Conservation (phyloP, 345 rosid species). For the Lepidium sativum region DNA sequence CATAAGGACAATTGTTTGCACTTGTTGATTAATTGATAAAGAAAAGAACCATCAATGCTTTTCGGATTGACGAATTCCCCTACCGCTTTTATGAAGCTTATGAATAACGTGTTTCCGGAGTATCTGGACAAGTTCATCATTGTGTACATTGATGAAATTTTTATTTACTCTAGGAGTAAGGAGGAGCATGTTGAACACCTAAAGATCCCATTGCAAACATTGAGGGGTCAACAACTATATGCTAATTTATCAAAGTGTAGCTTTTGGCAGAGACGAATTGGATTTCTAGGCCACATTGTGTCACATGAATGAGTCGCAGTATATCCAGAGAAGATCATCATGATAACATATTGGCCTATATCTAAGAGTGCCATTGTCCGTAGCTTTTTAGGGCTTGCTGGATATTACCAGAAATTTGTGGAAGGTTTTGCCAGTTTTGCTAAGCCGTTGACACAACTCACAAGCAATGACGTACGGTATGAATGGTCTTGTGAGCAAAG, state of each 20-base stretch:
- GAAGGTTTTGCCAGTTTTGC: too few species aligned
- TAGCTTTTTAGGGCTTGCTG: neutral
- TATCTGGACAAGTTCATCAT: neutral
- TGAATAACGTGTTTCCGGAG: neutral
- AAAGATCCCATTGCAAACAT: neutral
- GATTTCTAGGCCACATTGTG: neutral
- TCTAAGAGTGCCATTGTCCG: neutral
- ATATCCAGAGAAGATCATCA: neutral
- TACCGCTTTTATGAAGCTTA: neutral
- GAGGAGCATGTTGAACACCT: neutral
- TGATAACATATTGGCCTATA: neutral
- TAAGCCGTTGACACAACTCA: too few species aligned
- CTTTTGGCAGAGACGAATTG: neutral
- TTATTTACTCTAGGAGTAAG: neutral
- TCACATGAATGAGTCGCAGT: neutral
- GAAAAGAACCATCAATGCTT: too few species aligned
- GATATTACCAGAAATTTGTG: too few species aligned
- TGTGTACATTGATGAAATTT: neutral
- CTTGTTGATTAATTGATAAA: too few species aligned
- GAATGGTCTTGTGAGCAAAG: too few species aligned
- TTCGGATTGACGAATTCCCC: neutral
- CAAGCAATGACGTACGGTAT: too few species aligned
- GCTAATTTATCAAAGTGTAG: neutral
- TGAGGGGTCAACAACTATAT: neutral
- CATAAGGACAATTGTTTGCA: too few species aligned